phyloP scores from a whole-genome alignment of 192 early-diverging fungal species.

The Obelidium mucronatum region DNA sequence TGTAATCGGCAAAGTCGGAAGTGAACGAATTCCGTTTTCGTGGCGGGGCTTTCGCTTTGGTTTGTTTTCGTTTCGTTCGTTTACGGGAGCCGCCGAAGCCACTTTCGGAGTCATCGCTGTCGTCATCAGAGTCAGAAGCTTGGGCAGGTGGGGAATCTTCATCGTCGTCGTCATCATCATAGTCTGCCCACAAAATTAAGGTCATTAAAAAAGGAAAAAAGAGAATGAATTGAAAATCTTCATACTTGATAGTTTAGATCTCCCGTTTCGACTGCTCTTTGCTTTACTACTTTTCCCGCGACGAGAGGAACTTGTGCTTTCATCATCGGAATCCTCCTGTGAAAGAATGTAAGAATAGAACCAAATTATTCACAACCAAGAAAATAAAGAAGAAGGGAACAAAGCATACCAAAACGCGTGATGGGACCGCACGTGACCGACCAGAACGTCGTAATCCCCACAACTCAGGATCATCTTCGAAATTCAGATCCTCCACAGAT shows the following conservation, averaged over 20 bases:
- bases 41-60: not conserved
- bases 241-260: conserved; percentile 28
- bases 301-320: conserved; percentile 13
- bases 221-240: not conserved
- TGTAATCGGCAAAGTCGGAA: conserved; percentile 44
- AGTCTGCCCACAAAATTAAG: too few relatives aligned
- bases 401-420: conserved; percentile 43
- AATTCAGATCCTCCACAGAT: not conserved
- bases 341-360: too few relatives aligned
- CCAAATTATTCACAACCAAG: not conserved
- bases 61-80: conserved; percentile 37
- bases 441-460: conserved; percentile 71
- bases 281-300: not conserved
- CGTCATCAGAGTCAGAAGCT: conserved; percentile 23
- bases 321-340: conserved; percentile 26
- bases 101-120: conserved; percentile 28
- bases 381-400: not conserved
- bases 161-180: conserved; percentile 37
- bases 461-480: conserved; percentile 65
- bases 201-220: not conserved
- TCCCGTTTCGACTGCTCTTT: not conserved
- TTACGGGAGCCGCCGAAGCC: conserved; percentile 44
- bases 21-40: conserved; percentile 41
- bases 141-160: conserved; percentile 4
- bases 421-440: conserved; percentile 48